Base-by-base conservation (phyloP, 148 eudicot species). In the Diospyros kaki region DNA sequence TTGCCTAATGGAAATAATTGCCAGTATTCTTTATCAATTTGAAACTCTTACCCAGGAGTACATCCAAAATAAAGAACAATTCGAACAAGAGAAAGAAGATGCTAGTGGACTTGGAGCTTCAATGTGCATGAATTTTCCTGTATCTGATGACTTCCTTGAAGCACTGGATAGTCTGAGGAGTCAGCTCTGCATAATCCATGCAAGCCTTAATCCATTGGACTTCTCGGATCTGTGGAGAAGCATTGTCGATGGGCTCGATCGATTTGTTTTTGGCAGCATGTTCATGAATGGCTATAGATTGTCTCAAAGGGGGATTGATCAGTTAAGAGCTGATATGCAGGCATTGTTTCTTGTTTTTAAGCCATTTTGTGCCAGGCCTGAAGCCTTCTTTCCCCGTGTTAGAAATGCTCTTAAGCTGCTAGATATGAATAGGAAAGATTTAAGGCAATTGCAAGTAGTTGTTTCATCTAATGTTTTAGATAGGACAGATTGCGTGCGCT, bases 161-260 rank as follows among this genome's bases (percentile, higher is more conserved):
- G 80, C 87, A 43, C 64, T 87, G 66, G 90, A 87, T 66, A 76
- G 66, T 50, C 58, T 84, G 76, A 77, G 86, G 81, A 73, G 75
- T 66, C 76, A n/a, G 66, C 84, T 87, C 60, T 72, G 75, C 58
- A 62, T 82, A 1, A 46, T 80, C 44, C 59, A 77, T 58, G 72
- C 76, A 40, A 68, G 75, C 81, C 84, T 87, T 38, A 87, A 87
- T 73, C 73, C 81, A 9, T 76, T 58, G 44, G 87, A 87, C 74
- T 84, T 84, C 53, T 72, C 79, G 66, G 90, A 84, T 76, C 56
- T 80, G 28, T 87, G 90, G 90, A 77, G 90, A 75, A 87, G 84
- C 70, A 73, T 83, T 42, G 90, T 88, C 2, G 86, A 87, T 46
- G 90, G 88, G 13, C 78, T 87, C 9, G 88, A 87, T 82, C 86